phyloP scores from a whole-genome alignment of 2,329 filamentous ascomycete species.

The Colletotrichum lentis region DNA sequence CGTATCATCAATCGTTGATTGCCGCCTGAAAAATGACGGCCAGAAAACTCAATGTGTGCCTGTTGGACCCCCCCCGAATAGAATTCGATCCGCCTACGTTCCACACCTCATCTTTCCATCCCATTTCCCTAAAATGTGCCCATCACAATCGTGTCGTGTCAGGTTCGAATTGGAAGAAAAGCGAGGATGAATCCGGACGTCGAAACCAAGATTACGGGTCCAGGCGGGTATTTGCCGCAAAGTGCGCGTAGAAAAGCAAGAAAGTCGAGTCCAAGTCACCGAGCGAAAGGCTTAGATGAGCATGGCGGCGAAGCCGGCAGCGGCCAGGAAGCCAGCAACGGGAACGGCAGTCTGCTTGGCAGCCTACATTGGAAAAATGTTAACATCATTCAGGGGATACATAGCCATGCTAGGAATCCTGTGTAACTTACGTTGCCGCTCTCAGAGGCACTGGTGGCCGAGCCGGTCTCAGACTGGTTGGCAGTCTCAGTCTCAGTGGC shows the following conservation, averaged over 20 bases:
- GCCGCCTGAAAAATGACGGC: constrained; percentile 46
- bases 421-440: constrained; percentile 41
- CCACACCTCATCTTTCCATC: constrained; percentile 24
- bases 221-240: constrained; percentile 54
- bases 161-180: constrained; percentile 34
- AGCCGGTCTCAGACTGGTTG: constrained; percentile 18
- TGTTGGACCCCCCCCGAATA: constrained; percentile 41
- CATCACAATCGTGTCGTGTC: constrained; percentile 19
- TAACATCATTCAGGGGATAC: neutral
- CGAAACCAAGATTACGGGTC: constrained; percentile 42
- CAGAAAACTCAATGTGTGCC: constrained; percentile 46
- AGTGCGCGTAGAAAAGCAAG: constrained; percentile 44
- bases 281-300: constrained; percentile 52
- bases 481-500: neutral
- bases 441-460: constrained; percentile 25
- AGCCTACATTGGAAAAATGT: constrained; percentile 16
- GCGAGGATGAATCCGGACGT: constrained; percentile 39
- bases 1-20: constrained; percentile 37
- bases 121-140: constrained; percentile 30
- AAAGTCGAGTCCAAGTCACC: constrained; percentile 21
- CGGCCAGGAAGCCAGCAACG: constrained; percentile 55
- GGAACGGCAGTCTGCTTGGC: constrained; percentile 53
- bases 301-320: constrained; percentile 58
- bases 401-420: neutral
- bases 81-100: constrained; percentile 18